Evolutionary conservation across 805 yeast genomes (phyloP).

Genomic region (Wickerhamomyces pijperi): DNA sequence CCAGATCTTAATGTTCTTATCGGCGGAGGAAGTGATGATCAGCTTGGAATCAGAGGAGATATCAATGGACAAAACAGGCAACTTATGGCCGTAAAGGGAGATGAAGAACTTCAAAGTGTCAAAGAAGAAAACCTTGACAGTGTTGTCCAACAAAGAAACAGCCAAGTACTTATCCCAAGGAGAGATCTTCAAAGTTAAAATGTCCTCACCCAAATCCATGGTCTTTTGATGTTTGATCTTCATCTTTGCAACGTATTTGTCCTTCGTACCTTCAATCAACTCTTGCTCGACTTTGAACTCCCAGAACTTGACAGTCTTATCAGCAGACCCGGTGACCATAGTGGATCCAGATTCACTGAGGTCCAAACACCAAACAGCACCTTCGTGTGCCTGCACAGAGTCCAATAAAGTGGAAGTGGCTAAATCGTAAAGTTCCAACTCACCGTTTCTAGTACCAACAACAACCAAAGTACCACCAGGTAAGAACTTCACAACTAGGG

Average conservation of each 20-base stretch:
- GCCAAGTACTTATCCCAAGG: conserved; percentile 73
- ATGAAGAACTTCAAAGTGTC: conserved; percentile 82
- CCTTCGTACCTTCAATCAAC: conserved; percentile 54
- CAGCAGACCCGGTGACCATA: conserved; percentile 88
- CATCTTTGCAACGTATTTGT: conserved; percentile 37
- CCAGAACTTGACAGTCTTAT: conserved; percentile 87
- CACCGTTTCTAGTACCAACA: conserved; percentile 83
- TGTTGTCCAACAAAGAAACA: conserved; percentile 78
- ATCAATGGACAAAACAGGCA: conserved; percentile 89
- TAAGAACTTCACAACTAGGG: conserved; percentile 65
- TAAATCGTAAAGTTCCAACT: conserved; percentile 73
- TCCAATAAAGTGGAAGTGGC: conserved; percentile 70
- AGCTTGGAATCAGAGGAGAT: conserved; percentile 83
- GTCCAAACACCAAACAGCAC: conserved; percentile 87
- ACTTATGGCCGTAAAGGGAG: conserved; percentile 89
- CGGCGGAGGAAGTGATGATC: conserved; percentile 89
- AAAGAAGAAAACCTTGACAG: conserved; percentile 87
- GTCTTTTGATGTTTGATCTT: conserved; percentile 66
- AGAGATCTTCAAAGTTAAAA: conserved; percentile 67
- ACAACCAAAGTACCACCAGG: conserved; percentile 89
- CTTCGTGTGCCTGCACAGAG: conserved; percentile 66
- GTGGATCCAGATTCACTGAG: conserved; percentile 76
- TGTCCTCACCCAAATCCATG: conserved; percentile 78
- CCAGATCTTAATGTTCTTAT: conserved; percentile 95
- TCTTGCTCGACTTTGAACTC: conserved; percentile 59